Percentiles rank a stretch among this genome's conserved stretches.
Conservation (phyloP, 192 early-diverging fungal genomes). For the Funneliformis geosporum region DNA sequence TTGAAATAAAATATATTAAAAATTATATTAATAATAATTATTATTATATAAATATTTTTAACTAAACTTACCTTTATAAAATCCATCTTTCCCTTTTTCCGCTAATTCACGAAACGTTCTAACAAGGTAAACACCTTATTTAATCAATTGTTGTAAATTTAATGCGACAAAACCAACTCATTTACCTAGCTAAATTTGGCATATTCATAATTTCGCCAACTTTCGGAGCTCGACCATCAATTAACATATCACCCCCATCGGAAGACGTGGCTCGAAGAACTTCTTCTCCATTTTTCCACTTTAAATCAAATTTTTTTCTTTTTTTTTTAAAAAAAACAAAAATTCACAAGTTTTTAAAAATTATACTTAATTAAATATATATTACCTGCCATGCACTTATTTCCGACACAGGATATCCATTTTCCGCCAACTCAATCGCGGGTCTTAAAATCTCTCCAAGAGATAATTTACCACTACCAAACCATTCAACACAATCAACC, state of each 20-base stretch:
- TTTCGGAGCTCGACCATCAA: slow-evolving; percentile 56
- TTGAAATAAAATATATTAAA: neutral
- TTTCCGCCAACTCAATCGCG: slow-evolving; percentile 68
- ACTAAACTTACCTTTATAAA: slow-evolving; percentile 51
- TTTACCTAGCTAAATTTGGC: slow-evolving; percentile 56
- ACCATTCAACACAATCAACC: slow-evolving; percentile 62
- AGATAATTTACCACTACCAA: slow-evolving; percentile 63
- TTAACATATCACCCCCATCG: slow-evolving; percentile 51
- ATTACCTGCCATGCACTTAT: slow-evolving; percentile 44
- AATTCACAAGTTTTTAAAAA: neutral
- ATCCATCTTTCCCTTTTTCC: slow-evolving; percentile 62
- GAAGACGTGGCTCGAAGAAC: slow-evolving; percentile 38
- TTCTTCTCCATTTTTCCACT: slow-evolving; percentile 45
- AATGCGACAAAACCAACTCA: neutral
- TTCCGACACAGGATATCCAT: slow-evolving; percentile 63
- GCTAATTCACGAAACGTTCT: slow-evolving; percentile 61
- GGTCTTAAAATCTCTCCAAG: slow-evolving; percentile 62
- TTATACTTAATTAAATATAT: neutral
- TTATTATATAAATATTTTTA: neutral
- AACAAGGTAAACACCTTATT: neutral
- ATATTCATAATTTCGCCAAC: slow-evolving; percentile 66
- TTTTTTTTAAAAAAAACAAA: neutral
- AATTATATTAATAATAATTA: neutral
- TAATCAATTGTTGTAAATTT: neutral
- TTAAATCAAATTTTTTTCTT: neutral